These are phyloP conservation scores for Acacia crassicarpa DNA, from an alignment of 306 rosid species.

Conservation along the genomic window DNA sequence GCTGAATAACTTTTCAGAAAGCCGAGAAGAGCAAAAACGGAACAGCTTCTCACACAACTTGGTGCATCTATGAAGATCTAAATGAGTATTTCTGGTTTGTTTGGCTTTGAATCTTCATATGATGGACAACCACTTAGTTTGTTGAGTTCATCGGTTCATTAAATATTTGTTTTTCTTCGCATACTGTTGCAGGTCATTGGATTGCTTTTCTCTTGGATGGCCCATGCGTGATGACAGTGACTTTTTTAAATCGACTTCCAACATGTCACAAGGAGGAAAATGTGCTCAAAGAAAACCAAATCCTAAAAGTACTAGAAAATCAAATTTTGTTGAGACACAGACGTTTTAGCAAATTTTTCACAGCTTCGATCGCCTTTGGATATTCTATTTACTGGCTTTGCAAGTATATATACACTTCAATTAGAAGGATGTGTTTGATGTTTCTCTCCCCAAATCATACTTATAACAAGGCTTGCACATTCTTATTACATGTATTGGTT, in stretches of 20 bases:
- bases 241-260: conserved; percentile 83
- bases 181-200: conserved; percentile 60
- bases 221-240: conserved; percentile 96
- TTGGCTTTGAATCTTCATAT: conserved; percentile 21
- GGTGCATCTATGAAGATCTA: conserved; percentile 92
- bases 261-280: conserved; percentile 60
- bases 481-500: conserved; percentile 59
- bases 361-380: conserved; percentile 93
- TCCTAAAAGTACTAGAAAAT: conserved; percentile 73
- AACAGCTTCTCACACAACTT: conserved; percentile 65
- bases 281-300: conserved; percentile 55
- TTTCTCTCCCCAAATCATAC: too few species aligned
- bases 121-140: conserved; percentile 15
- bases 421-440: conserved; percentile 9
- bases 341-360: conserved; percentile 89
- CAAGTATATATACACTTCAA: conserved; percentile 59
- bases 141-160: conserved; percentile 7
- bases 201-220: conserved; percentile 96
- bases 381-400: conserved; percentile 76
- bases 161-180: conserved; percentile 11
- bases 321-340: conserved; percentile 78
- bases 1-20: conserved; percentile 48
- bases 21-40: conserved; percentile 59
- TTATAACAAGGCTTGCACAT: neutral
- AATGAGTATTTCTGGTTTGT: conserved; percentile 90